Evolutionary conservation across 2,329 filamentous ascomycete genomes (phyloP), one percentile per base, ranked within the genome.

Genomic region (Berkeleyomyces rouxiae): DNA sequence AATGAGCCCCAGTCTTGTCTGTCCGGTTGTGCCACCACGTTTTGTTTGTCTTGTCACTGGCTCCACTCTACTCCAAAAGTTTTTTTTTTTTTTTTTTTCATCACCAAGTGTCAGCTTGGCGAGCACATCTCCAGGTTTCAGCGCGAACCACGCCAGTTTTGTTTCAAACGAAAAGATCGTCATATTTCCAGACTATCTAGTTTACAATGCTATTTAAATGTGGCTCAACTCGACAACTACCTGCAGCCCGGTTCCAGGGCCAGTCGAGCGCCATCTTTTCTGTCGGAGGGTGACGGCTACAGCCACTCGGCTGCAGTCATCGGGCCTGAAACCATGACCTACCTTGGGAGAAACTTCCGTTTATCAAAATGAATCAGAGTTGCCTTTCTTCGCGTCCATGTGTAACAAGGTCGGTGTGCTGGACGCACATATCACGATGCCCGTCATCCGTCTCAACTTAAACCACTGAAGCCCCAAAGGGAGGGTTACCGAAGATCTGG

Each of bases 321-420:
- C 31, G 43, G 43, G 43, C 47, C 31, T 39, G 10, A 23, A n/a
- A 37, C 10, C 31, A 62, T 67, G 65, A 63, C 66, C 63, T 55
- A 55, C 51, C 51, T 55, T 55, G 1, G 42, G 16, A 23, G 23
- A 47, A 59, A 10, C 55, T 59, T 46, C 58, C 42, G 58, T 59
- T 23, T 59, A 75, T 76, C 73, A 67, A 70, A 63, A 78, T 75
- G 76, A 75, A 74, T 97, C 92, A 97, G 92, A 96, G 89, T 88
- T 95, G 86, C 90, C 87, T 85, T 70, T 87, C 81, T 86, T 89
- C 83, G 91, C 93, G 92, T 96, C 85, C 92, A 91, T 89, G 81
- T 77, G 82, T 89, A 95, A 96, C 90, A 97, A 96, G 92, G 87
- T 85, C 81, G 74, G 81, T 96, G 92, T 96, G 93, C 89, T 92